Percentiles rank a stretch among this genome's conserved stretches.
phyloP scores from a whole-genome alignment of 306 rosid genomes.

The Sesbania bispinosa region DNA sequence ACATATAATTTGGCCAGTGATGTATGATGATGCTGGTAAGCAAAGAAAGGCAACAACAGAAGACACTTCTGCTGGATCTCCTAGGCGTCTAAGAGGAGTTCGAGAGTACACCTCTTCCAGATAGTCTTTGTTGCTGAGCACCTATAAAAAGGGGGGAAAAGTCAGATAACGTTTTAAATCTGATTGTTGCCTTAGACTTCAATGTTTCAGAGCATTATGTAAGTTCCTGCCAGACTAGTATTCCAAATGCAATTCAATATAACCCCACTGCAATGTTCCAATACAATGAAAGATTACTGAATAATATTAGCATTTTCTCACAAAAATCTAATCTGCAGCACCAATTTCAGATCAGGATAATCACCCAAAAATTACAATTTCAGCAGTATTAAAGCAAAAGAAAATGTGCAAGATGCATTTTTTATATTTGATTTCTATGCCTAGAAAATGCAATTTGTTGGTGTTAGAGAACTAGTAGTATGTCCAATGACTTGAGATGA shows the following conservation, averaged over 20 bases:
- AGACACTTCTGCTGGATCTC: slow-evolving; percentile 71
- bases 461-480: neutral
- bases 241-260: slow-evolving; percentile 1
- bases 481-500: neutral
- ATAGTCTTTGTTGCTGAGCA: slow-evolving; percentile 55
- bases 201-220: neutral
- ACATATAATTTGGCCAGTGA: slow-evolving; percentile 74
- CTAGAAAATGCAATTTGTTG: neutral
- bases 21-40: slow-evolving; percentile 74
- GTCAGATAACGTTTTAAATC: neutral
- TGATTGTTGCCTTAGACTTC: neutral
- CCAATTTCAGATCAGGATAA: neutral
- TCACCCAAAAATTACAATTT: neutral
- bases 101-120: slow-evolving; percentile 65
- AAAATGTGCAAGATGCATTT: neutral
- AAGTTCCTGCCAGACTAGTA: neutral
- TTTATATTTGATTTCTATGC: neutral
- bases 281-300: neutral
- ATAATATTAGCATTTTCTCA: neutral
- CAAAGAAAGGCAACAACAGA: slow-evolving; percentile 72
- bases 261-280: slow-evolving; percentile 5
- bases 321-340: neutral
- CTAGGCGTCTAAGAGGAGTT: slow-evolving; percentile 67
- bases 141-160: slow-evolving; percentile 35
- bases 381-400: neutral